phyloP scores from a whole-genome alignment of 331 rosid genomes.

The Rosa hybrid region DNA sequence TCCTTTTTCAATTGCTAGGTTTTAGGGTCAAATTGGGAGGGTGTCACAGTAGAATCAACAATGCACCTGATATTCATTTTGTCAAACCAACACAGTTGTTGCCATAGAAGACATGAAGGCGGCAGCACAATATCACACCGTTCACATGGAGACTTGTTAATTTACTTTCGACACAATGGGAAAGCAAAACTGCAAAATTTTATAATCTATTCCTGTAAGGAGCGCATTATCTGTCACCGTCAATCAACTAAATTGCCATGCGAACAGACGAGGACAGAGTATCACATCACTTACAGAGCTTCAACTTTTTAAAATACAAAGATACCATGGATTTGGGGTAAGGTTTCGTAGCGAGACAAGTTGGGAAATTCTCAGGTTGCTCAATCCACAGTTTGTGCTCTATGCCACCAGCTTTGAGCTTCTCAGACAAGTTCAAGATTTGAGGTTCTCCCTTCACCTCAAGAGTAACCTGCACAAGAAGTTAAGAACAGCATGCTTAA shows the following conservation, averaged over 20 bases:
- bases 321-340: slow-evolving; percentile 69
- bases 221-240: background rate
- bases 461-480: slow-evolving; percentile 61
- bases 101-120: background rate
- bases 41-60: background rate
- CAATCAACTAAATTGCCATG: background rate
- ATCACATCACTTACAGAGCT: slow-evolving; percentile 68
- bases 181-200: background rate
- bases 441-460: slow-evolving; percentile 86
- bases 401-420: slow-evolving; percentile 63
- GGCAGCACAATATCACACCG: background rate
- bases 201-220: background rate
- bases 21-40: background rate
- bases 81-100: background rate
- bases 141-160: background rate
- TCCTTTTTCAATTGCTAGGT: slow-evolving; percentile 8
- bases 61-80: background rate
- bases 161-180: background rate
- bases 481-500: too few species aligned
- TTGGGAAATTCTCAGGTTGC: slow-evolving; percentile 80
- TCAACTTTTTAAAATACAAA: slow-evolving; percentile 66
- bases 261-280: background rate
- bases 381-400: slow-evolving; percentile 79
- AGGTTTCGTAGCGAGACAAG: slow-evolving; percentile 87
- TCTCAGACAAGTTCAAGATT: slow-evolving; percentile 62